phyloP scores from a whole-genome alignment of 306 rosid genomes.

The Prunus fruticosa region DNA sequence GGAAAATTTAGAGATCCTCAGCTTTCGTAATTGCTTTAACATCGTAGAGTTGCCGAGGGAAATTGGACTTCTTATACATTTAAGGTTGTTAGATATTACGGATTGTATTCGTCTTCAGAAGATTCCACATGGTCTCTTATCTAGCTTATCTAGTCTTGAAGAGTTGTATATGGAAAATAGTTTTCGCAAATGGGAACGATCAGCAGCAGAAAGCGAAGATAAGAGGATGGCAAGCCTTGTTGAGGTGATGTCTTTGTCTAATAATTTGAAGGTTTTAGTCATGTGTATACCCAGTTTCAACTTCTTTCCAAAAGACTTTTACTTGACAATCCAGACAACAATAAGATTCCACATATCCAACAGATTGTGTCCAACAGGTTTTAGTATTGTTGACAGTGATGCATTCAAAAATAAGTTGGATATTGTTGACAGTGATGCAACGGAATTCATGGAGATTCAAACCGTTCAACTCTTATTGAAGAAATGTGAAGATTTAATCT shows the following conservation, averaged over 20 bases:
- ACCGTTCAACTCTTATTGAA: too few species aligned
- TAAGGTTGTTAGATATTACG: neutral
- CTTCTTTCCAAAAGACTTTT: too few species aligned
- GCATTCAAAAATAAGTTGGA: too few species aligned
- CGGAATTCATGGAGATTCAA: too few species aligned
- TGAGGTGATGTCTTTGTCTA: neutral
- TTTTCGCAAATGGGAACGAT: neutral
- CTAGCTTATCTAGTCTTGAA: neutral
- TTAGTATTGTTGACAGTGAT: too few species aligned
- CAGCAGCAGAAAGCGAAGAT: neutral
- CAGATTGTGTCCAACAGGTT: too few species aligned
- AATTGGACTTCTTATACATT: neutral
- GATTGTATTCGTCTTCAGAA: accelerated
- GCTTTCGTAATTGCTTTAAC: accelerated
- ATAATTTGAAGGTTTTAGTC: too few species aligned
- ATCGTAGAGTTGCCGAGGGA: neutral
- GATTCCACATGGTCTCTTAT: neutral
- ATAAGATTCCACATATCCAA: too few species aligned
- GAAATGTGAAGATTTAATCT: too few species aligned
- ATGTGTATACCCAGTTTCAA: too few species aligned
- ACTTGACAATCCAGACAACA: too few species aligned
- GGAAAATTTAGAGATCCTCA: neutral
- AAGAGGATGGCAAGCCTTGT: neutral
- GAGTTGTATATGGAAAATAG: neutral
- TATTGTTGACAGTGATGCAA: too few species aligned